Evolutionary conservation across 2,329 filamentous ascomycete genomes (phyloP).

Genomic region (Escovopsis sp.): DNA sequence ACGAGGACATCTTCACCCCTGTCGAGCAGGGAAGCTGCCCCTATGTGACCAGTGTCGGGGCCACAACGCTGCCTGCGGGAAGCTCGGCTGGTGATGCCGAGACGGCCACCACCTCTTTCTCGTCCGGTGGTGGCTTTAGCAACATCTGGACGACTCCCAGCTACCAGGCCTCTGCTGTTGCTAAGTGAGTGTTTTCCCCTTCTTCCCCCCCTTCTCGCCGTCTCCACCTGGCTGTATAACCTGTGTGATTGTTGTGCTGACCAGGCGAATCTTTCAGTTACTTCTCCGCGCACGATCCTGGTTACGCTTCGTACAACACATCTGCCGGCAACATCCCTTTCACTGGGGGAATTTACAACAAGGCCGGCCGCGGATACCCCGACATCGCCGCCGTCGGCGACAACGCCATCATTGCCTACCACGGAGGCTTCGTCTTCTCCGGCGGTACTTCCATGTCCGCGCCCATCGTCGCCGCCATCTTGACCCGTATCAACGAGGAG

Average conservation of each 20-base stretch:
- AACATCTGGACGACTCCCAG: constrained; percentile 31
- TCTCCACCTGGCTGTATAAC: not conserved
- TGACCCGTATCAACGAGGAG: constrained; percentile 19
- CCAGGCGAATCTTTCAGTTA: constrained; percentile 1
- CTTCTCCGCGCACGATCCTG: constrained; percentile 6
- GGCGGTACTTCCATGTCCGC: constrained; percentile 30
- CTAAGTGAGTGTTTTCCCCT: constrained; percentile 1
- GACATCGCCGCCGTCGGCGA: constrained; percentile 32
- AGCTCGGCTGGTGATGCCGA: constrained; percentile 6
- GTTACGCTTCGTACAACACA: constrained; percentile 8
- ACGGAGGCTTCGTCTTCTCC: constrained; percentile 17
- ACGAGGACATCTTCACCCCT: constrained; percentile 31
- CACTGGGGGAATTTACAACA: constrained; percentile 25
- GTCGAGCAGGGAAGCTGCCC: constrained; percentile 32
- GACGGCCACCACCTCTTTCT: constrained; percentile 20
- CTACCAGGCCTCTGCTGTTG: constrained; percentile 26
- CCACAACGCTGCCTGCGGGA: constrained; percentile 22
- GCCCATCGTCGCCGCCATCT: constrained; percentile 20
- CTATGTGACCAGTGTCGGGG: constrained; percentile 35
- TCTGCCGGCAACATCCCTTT: constrained; percentile 7
- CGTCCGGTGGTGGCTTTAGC: constrained; percentile 33
- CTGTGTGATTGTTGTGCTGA: not conserved
- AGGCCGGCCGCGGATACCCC: constrained; percentile 31
- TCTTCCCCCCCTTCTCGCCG: not conserved
- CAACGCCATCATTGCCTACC: constrained; percentile 27